Percentiles rank a stretch among this genome's conserved stretches.
These are phyloP conservation scores for Cynara cardunculus DNA, from an alignment of 129 eudicot genomes.

Conservation along the genomic window DNA sequence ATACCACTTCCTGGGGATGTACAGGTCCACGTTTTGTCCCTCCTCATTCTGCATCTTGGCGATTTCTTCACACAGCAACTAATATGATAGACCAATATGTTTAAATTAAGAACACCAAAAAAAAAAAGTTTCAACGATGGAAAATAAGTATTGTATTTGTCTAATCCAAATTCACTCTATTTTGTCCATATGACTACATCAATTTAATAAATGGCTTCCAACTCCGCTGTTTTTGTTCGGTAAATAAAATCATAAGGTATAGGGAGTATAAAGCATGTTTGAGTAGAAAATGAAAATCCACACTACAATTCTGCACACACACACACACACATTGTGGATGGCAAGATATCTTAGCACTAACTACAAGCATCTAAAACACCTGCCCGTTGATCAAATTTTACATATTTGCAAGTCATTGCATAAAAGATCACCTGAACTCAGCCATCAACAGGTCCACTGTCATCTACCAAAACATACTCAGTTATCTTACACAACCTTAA, in stretches of 20 bases:
- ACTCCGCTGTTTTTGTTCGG: not conserved
- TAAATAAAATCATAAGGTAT: not conserved
- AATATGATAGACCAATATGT: not conserved
- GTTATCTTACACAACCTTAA: not conserved
- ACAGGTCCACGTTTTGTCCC: slow-evolving; percentile 68
- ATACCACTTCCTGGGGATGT: slow-evolving; percentile 79
- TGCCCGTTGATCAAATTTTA: not conserved
- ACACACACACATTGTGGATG: no score
- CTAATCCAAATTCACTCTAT: not conserved
- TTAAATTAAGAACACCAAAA: not conserved
- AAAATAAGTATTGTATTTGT: not conserved
- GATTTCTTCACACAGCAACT: not conserved
- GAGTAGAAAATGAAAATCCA: no score
- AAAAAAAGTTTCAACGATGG: not conserved
- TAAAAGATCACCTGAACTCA: not conserved
- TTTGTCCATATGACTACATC: not conserved
- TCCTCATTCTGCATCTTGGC: slow-evolving; percentile 74
- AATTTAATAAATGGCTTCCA: not conserved
- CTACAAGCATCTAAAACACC: not conserved
- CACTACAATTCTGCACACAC: no score
- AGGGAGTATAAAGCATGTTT: no score
- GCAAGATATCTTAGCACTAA: not conserved
- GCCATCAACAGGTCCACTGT: no score
- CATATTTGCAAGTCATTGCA: not conserved
- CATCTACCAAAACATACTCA: no score